Percentiles rank a stretch among this genome's conserved stretches.
Conservation (phyloP, 2,329 filamentous ascomycete species). For the Arthrobotrys pseudoclavata region DNA sequence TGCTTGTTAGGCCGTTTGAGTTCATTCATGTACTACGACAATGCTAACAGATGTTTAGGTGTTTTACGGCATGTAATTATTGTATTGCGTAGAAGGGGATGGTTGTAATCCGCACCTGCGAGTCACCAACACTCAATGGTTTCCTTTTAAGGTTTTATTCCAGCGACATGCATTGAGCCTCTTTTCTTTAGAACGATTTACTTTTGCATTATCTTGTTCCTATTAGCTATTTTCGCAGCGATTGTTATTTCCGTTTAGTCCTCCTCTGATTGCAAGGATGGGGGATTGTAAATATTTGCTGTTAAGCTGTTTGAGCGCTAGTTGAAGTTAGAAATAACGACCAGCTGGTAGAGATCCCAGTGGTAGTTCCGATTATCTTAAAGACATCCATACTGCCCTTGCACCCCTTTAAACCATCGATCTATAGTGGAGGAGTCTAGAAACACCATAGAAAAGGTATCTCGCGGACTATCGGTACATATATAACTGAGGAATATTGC, state of each 20-base stretch:
- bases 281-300: constrained; percentile 18
- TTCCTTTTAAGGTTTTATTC: background rate
- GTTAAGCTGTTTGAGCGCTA: background rate
- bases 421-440: too few relatives aligned
- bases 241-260: background rate
- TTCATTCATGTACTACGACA: background rate
- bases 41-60: constrained; percentile 1
- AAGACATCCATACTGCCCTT: too few relatives aligned
- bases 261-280: background rate
- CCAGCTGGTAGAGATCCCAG: background rate
- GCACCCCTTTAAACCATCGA: too few relatives aligned
- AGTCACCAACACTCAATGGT: background rate
- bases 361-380: background rate
- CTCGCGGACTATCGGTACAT: too few relatives aligned
- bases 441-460: too few relatives aligned
- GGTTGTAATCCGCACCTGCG: background rate
- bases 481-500: too few relatives aligned
- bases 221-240: background rate
- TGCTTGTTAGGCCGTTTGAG: background rate
- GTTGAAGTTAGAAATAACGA: background rate
- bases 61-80: constrained; percentile 26
- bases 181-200: background rate
- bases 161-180: background rate
- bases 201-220: background rate
- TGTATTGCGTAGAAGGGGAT: background rate